Conservation (phyloP, 1,284 basidiomycete genomes). For the Erythrobasidium hasegawianum region DNA sequence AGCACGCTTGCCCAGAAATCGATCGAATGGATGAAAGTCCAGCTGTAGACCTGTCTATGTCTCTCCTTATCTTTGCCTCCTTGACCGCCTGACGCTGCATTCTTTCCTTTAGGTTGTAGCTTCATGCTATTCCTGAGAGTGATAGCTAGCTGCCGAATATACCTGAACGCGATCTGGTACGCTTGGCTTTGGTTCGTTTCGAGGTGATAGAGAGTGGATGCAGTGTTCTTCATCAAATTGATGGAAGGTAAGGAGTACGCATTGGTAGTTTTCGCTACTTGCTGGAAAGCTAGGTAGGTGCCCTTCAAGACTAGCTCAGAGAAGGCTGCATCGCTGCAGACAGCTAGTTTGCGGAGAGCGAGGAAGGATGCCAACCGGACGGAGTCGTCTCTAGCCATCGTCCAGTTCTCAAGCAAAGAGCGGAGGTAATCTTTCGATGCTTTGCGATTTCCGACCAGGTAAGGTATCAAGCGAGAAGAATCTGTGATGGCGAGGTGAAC, state of each 20-base stretch:
- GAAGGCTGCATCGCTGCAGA: conserved; percentile 73
- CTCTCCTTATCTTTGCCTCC: conserved; percentile 57
- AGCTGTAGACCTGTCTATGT: conserved; percentile 92
- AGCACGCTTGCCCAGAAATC: conserved; percentile 95
- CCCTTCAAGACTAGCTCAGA: conserved; percentile 84
- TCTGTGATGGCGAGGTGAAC: conserved; percentile 72
- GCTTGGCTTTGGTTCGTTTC: conserved; percentile 53
- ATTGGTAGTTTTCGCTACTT: conserved; percentile 75
- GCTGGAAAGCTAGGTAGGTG: conserved; percentile 77
- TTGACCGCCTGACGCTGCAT: conserved; percentile 2
- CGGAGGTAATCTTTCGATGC: conserved; percentile 71
- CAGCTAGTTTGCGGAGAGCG: conserved; percentile 74
- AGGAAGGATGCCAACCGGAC: conserved; percentile 85
- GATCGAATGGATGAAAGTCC: conserved; percentile 93
- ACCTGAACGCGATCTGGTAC: conserved; percentile 95
- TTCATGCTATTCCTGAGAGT: conserved; percentile 89
- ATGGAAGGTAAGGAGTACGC: conserved; percentile 86
- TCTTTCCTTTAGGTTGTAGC: conserved; percentile 59
- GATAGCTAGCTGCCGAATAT: conserved; percentile 92
- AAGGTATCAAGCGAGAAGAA: conserved; percentile 80
- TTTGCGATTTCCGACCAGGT: conserved; percentile 75
- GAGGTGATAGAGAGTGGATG: conserved; percentile 73
- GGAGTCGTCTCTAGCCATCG: conserved; percentile 68
- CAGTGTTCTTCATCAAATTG: conserved; percentile 97
- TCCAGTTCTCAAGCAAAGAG: conserved; percentile 22